Conservation (phyloP, 2,329 filamentous ascomycete species). For the Aphanocladium album region DNA sequence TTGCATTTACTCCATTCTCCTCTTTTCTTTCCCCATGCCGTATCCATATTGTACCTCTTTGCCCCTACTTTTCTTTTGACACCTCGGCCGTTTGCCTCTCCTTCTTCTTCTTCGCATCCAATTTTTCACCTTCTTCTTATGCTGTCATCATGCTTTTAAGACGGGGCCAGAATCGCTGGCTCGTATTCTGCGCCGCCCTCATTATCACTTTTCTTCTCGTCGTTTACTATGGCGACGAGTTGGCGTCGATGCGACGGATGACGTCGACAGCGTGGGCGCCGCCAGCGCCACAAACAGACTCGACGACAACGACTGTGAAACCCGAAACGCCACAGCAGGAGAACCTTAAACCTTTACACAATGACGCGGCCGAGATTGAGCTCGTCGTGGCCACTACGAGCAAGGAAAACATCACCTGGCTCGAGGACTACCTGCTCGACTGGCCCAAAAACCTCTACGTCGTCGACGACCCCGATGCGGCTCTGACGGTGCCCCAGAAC, state of each 20-base stretch:
- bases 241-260: neutral
- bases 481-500: constrained; percentile 44
- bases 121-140: neutral
- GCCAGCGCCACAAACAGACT: neutral
- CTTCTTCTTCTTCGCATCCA: neutral
- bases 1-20: neutral
- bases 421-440: constrained; percentile 34
- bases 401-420: constrained; percentile 33
- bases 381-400: constrained; percentile 30
- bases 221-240: neutral
- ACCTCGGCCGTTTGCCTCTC: neutral
- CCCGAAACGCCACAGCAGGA: neutral
- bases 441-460: constrained; percentile 53
- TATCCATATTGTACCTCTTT: too few species aligned
- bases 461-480: constrained; percentile 43
- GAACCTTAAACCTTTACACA: neutral
- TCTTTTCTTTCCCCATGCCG: neutral
- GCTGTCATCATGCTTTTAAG: neutral
- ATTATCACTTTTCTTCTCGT: neutral
- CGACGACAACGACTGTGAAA: neutral
- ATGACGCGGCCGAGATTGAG: constrained; percentile 27
- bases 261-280: neutral
- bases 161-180: constrained; percentile 8
- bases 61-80: neutral
- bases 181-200: neutral